These are phyloP conservation scores for Kodamaea kaohsiungensis DNA, from an alignment of 805 yeast species.

Conservation along the genomic window DNA sequence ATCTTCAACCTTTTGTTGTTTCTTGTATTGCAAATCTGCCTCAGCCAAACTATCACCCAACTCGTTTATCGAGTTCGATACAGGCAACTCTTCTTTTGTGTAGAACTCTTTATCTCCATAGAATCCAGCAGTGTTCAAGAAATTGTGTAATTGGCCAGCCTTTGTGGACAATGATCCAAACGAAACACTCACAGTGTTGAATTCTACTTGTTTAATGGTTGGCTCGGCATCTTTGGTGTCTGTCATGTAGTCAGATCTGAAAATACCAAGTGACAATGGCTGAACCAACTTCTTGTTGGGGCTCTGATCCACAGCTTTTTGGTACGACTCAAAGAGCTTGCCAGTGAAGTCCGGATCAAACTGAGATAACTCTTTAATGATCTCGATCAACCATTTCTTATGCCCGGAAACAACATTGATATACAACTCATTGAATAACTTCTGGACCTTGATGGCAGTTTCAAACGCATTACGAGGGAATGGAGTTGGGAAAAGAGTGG, in stretches of 20 bases:
- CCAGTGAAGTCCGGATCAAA: slow-evolving; percentile 83
- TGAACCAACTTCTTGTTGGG: slow-evolving; percentile 47
- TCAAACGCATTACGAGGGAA: slow-evolving; percentile 69
- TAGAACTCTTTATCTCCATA: slow-evolving; percentile 48
- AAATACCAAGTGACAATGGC: slow-evolving; percentile 74
- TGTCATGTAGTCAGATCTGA: slow-evolving; percentile 85
- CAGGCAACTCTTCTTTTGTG: slow-evolving; percentile 54
- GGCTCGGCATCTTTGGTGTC: slow-evolving; percentile 34
- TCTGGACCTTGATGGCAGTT: slow-evolving; percentile 66
- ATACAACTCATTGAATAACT: slow-evolving; percentile 71
- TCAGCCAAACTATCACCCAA: slow-evolving; percentile 70
- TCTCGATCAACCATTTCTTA: slow-evolving; percentile 60
- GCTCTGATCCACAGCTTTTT: slow-evolving; percentile 47
- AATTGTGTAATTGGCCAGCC: slow-evolving; percentile 74
- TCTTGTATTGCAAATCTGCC: slow-evolving; percentile 61
- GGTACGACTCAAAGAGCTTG: slow-evolving; percentile 62
- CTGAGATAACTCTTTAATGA: slow-evolving; percentile 53
- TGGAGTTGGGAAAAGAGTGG: slow-evolving; percentile 89
- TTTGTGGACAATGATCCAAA: slow-evolving; percentile 88
- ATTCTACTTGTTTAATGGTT: slow-evolving; percentile 87
- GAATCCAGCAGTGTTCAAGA: slow-evolving; percentile 58
- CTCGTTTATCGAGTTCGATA: slow-evolving; percentile 61
- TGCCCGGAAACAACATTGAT: slow-evolving; percentile 58
- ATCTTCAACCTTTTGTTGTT: slow-evolving; percentile 25
- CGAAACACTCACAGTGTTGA: slow-evolving; percentile 93